phyloP scores from a whole-genome alignment of 345 rosid genomes.

The Rhodamnia argentea region DNA sequence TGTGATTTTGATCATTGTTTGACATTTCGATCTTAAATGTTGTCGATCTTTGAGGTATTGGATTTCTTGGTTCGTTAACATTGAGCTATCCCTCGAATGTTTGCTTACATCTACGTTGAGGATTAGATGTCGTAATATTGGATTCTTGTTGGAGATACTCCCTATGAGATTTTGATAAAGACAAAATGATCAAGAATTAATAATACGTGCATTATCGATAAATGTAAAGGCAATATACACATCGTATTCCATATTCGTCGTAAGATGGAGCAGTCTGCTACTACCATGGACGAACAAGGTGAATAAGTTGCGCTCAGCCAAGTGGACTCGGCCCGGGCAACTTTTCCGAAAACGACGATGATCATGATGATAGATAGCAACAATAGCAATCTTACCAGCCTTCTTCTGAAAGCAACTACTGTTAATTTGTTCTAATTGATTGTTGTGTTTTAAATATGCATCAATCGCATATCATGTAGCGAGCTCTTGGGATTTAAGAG shows the following conservation, averaged over 20 bases:
- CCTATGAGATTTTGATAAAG: neutral
- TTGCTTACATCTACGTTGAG: neutral
- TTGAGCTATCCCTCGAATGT: neutral
- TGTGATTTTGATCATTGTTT: neutral
- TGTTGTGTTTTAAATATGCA: neutral
- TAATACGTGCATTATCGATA: neutral
- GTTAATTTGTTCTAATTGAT: neutral
- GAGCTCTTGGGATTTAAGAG: neutral
- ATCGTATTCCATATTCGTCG: neutral
- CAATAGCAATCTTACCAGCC: constrained; percentile 10
- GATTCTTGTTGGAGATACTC: neutral
- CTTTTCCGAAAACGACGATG: neutral
- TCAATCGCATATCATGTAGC: neutral
- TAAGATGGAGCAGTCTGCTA: neutral
- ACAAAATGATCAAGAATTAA: neutral
- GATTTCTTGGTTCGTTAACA: neutral
- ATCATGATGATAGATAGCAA: neutral
- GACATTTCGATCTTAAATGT: neutral
- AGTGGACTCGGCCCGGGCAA: neutral
- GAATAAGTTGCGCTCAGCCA: neutral
- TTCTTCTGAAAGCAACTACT: neutral
- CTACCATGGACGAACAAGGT: neutral
- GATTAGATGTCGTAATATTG: neutral
- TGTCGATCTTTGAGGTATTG: neutral
- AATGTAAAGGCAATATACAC: neutral